Evolutionary conservation across 2,329 filamentous ascomycete genomes (phyloP), one percentile per base, ranked within the genome.

Genomic region (Aspergillus candidus): DNA sequence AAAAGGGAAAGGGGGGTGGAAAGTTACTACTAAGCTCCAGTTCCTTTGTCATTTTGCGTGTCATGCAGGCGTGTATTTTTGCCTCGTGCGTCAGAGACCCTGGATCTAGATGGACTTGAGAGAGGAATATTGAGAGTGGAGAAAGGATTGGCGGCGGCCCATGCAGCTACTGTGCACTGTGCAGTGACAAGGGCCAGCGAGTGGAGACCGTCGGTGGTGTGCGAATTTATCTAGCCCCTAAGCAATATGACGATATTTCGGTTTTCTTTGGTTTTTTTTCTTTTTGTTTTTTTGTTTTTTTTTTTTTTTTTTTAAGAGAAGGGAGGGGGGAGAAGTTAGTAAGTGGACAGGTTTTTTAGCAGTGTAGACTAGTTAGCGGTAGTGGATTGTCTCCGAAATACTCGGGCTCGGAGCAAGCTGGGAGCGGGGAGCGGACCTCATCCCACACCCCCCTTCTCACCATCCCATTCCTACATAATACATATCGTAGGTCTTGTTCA

Each of bases 21-120:
- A 53, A 42, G 38, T 54, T 56, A 43, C 53, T 53, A 42, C 43
- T 43, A 43, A 49, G 49, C 50, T 52, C 48, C 49, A 53, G 50
- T 52, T 48, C 49, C 41, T 50, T 67, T 60, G 58, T 66, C 64
- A 57, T 66, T 67, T 66, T 59, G 61, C 66, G 63, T 54, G 56
- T 60, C 58, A 59, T 67, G 65, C 64, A 68, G 61, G 60, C 22
- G 22, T 62, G 60, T 62, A 62, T 59, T 62, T 63, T 64, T 66
- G 53, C 61, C 60, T 66, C 58, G 60, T 66, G 63, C 62, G 62
- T 68, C 61, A 66, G 62, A 65, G 59, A 62, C 62, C 63, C 62
- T 65, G 57, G 63, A 68, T 66, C 65, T 68, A 67, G 63, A 67
- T 65, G 59, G 51, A 51, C 47, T 51, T 51, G 54, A 56, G 50